These are phyloP conservation scores for Centaurea solstitialis DNA, from an alignment of 129 eudicot species.

Conservation along the genomic window DNA sequence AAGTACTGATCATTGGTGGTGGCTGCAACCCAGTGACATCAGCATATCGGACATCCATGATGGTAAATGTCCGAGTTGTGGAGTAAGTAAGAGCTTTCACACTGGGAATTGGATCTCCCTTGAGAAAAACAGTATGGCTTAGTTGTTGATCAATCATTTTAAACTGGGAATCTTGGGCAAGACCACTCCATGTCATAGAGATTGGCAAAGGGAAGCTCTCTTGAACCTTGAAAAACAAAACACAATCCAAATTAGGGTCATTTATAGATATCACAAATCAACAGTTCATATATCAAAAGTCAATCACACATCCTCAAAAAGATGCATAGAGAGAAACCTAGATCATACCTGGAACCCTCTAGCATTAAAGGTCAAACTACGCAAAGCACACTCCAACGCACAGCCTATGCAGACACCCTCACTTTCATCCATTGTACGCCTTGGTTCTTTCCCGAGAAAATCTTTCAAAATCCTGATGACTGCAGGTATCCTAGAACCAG, in stretches of 20 bases:
- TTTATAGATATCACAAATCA: background rate
- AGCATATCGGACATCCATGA: constrained; percentile 76
- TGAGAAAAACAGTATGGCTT: constrained; percentile 75
- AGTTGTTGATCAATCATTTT: constrained; percentile 61
- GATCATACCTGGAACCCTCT: constrained; percentile 73
- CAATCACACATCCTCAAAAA: background rate
- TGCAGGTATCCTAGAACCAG: constrained; percentile 93
- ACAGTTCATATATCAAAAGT: background rate
- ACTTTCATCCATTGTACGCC: constrained; percentile 97
- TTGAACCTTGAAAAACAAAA: constrained; percentile 60
- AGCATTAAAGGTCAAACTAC: constrained; percentile 90
- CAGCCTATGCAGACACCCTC: constrained; percentile 92
- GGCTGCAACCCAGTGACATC: constrained; percentile 86
- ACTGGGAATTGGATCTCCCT: constrained; percentile 82
- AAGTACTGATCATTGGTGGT: constrained; percentile 80
- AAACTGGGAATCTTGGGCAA: constrained; percentile 57
- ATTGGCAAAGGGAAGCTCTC: constrained; percentile 88
- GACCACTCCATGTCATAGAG: constrained; percentile 80
- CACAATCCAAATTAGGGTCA: background rate
- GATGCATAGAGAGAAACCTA: background rate
- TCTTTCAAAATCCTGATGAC: constrained; percentile 77
- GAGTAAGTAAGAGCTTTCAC: constrained; percentile 77
- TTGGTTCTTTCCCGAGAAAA: constrained; percentile 89
- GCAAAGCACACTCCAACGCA: constrained; percentile 87
- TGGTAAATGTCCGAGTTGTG: constrained; percentile 63